Conservation (phyloP, 768 basidiomycete genomes). For the Podaxis sp. region DNA sequence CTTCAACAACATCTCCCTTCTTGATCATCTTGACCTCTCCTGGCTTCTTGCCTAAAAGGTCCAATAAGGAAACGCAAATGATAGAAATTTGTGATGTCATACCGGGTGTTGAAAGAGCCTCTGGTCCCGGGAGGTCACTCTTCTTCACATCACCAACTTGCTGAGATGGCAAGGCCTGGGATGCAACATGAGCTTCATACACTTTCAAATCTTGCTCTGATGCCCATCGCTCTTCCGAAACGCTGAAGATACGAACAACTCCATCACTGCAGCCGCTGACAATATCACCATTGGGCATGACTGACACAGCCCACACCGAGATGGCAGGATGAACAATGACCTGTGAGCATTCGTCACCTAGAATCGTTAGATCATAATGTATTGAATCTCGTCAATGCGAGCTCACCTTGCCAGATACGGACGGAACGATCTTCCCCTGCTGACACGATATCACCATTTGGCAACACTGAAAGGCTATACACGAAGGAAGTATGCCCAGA, state of each 20-base stretch:
- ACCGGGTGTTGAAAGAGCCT: slow-evolving; percentile 77
- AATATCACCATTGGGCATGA: slow-evolving; percentile 89
- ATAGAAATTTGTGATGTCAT: slow-evolving; percentile 19
- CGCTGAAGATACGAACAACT: slow-evolving; percentile 82
- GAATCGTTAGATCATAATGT: not conserved
- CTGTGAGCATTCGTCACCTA: slow-evolving; percentile 84
- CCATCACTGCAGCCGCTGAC: slow-evolving; percentile 91
- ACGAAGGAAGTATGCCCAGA: slow-evolving; percentile 97
- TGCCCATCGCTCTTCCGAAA: slow-evolving; percentile 71
- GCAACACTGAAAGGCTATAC: slow-evolving; percentile 82
- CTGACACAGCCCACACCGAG: slow-evolving; percentile 93
- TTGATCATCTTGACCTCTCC: slow-evolving; percentile 94
- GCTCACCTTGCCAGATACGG: slow-evolving; percentile 82
- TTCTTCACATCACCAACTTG: slow-evolving; percentile 94
- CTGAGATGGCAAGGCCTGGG: slow-evolving; percentile 77
- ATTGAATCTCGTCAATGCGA: not conserved
- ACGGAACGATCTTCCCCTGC: slow-evolving; percentile 93
- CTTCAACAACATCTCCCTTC: slow-evolving; percentile 79
- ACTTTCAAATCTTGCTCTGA: slow-evolving; percentile 57
- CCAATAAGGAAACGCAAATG: not conserved
- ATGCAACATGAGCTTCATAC: slow-evolving; percentile 75
- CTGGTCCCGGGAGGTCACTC: slow-evolving; percentile 82
- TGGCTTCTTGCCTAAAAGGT: slow-evolving; percentile 72
- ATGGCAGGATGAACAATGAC: slow-evolving; percentile 91
- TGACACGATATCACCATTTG: slow-evolving; percentile 82